A percentile compares a stretch with the other conserved stretches of the same genome.
Evolutionary conservation across 768 basidiomycete genomes (phyloP).

Genomic region (Lepiota brunneoincarnata): DNA sequence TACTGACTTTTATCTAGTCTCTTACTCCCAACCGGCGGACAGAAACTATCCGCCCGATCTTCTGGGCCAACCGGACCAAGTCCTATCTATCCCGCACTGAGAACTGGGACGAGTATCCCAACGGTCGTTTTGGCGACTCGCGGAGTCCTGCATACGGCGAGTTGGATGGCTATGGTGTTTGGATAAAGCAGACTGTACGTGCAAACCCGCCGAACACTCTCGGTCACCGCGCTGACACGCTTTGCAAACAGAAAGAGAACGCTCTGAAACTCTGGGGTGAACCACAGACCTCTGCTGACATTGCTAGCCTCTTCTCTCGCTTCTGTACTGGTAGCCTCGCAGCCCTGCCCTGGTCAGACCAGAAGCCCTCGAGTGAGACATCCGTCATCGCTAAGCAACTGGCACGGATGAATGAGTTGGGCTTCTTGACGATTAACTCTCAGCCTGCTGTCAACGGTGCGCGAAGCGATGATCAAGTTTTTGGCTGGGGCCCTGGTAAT

Average conservation of each 20-base stretch:
- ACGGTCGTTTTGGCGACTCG: constrained; percentile 97
- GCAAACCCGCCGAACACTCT: constrained; percentile 3
- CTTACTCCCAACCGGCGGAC: constrained; percentile 89
- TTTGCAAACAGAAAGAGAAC: constrained; percentile 66
- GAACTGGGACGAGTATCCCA: constrained; percentile 99
- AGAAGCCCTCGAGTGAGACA: constrained; percentile 83
- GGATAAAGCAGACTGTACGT: constrained; percentile 81
- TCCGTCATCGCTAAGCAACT: constrained; percentile 74
- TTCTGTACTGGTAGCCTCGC: constrained; percentile 77
- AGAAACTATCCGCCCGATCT: constrained; percentile 95
- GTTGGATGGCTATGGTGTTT: constrained; percentile 93
- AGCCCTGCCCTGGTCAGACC: constrained; percentile 95
- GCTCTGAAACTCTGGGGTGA: constrained; percentile 87
- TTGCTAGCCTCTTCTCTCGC: constrained; percentile 71
- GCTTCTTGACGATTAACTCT: constrained; percentile 96
- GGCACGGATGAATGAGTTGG: constrained; percentile 82
- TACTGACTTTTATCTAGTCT: constrained; percentile 46
- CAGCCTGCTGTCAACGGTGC: constrained; percentile 95
- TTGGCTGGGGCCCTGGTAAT: constrained; percentile 93
- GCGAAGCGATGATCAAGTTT: constrained; percentile 76
- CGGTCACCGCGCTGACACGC: constrained; percentile 4
- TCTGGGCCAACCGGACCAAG: constrained; percentile 96
- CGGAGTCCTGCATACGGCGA: constrained; percentile 98
- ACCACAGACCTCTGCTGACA: constrained; percentile 63
- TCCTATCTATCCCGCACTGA: constrained; percentile 96